phyloP scores from a whole-genome alignment of 495 filamentous ascomycete genomes.

The Neurospora tetraspora region DNA sequence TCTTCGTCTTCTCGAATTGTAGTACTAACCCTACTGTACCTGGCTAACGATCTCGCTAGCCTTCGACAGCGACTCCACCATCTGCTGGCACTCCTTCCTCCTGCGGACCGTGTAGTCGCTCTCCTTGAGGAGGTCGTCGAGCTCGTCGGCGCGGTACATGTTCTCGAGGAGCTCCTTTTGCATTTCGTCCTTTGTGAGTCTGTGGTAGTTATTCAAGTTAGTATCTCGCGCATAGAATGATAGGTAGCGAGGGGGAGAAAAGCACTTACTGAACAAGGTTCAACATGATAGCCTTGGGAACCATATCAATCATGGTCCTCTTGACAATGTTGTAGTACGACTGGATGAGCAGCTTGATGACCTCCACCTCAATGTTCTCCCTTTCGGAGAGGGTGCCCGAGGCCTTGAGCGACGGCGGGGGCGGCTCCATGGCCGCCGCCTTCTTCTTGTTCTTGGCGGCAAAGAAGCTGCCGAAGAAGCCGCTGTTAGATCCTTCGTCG shows the following conservation, averaged over 20 bases:
- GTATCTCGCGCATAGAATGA: no score
- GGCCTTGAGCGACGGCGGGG: conserved; percentile 86
- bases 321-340: conserved; percentile 98
- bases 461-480: conserved; percentile 97
- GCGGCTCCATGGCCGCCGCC: conserved; percentile 97
- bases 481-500: conserved; percentile 44
- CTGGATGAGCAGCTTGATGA: conserved; percentile 93
- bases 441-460: conserved; percentile 99
- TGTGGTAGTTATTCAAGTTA: no score
- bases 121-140: conserved; percentile 94
- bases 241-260: no score
- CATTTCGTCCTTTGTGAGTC: conserved; percentile 96
- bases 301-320: conserved; percentile 99
- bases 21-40: conserved; percentile 55
- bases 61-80: conserved; percentile 84
- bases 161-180: conserved; percentile 95
- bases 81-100: conserved; percentile 97
- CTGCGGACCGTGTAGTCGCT: conserved; percentile 92
- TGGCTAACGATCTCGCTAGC: conserved; percentile 96
- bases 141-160: conserved; percentile 83
- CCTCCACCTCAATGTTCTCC: conserved; percentile 90
- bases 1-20: neutral
- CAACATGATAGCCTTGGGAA: conserved; percentile 98
- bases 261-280: conserved; percentile 76
- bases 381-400: conserved; percentile 86